Percentiles rank a stretch among this genome's conserved stretches.
phyloP scores from a whole-genome alignment of 192 early-diverging fungal genomes.

The Coemansia sp. region DNA sequence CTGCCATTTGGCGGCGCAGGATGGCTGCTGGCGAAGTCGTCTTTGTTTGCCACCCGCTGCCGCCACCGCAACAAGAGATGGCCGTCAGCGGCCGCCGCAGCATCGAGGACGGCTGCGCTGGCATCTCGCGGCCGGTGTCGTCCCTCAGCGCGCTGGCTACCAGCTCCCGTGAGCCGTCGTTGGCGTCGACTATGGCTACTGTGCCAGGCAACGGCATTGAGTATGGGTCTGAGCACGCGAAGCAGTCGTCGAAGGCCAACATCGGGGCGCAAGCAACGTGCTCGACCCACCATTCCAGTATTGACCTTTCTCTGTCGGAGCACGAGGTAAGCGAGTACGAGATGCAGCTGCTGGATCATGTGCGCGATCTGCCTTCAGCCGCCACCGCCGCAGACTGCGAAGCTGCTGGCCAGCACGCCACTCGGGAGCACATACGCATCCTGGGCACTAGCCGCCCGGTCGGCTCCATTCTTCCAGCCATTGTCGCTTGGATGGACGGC shows the following conservation, averaged over 20 bases:
- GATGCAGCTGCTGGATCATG: neutral
- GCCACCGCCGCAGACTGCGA: neutral
- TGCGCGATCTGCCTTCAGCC: neutral
- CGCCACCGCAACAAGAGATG: neutral
- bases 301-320: neutral
- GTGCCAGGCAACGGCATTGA: no score
- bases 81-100: neutral
- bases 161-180: no score
- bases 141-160: no score
- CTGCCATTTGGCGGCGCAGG: slow-evolving; percentile 23
- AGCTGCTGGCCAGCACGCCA: neutral
- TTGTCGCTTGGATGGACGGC: slow-evolving; percentile 52
- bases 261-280: neutral
- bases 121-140: no score
- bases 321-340: neutral
- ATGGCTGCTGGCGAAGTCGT: neutral
- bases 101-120: neutral
- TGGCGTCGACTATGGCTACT: no score
- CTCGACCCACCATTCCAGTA: neutral
- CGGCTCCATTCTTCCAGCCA: slow-evolving; percentile 12
- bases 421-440: neutral
- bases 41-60: neutral
- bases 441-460: slow-evolving; percentile 22
- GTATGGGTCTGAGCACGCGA: no score
- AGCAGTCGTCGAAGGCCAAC: neutral